Base-by-base conservation (phyloP, 106 monocot species). In the Dendrobium catenatum region DNA sequence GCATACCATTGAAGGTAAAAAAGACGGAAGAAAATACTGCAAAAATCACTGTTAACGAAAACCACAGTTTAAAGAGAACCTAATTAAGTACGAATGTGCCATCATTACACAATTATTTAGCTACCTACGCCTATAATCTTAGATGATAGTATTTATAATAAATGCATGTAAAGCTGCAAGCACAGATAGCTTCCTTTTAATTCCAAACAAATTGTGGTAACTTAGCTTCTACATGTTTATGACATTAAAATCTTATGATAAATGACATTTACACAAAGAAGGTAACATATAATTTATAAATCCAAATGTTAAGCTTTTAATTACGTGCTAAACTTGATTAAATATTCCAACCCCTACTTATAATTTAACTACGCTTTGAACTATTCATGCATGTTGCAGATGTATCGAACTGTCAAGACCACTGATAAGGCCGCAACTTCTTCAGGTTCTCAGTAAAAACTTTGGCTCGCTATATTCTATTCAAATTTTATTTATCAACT, bases 401-500 rank as follows among this genome's bases (percentile, higher is more conserved):
- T 94, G 94, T 94, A 94, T 82, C 84, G 94, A 18, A 94, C 94
- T 8, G 86, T 94, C 76, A 94, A 94, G 87, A 91, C 89, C 37
- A 94, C 94, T 19, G 94, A 94, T 77, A 88, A 80, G 67, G 85
- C 89, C 41, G 77, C 89, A 73, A 76, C 85, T 73, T 87, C 89
- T 58, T 86, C 88, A 76, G 91, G 88, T 88, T 82, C 17, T 24
- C 1, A 9, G 20, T 4, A 42, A 43, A n/a, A 16, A 27, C 27
- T 70, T 51, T 31, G 37, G 70, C 70, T 70, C 3, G 5, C 37
- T 37, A 3, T 10, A 54, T 54, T 10, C 54, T 54, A 37, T 15
- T 54, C 54, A 10, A 7, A 54, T 13, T 54, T 54, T 9, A 0
- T 7, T 54, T 1, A 54, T 10, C 37, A 3, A 37, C 37, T 37